Percentiles rank a stretch among this genome's conserved stretches.
These are phyloP conservation scores for Russula brevipes DNA, from an alignment of 768 basidiomycete genomes.

Conservation along the genomic window DNA sequence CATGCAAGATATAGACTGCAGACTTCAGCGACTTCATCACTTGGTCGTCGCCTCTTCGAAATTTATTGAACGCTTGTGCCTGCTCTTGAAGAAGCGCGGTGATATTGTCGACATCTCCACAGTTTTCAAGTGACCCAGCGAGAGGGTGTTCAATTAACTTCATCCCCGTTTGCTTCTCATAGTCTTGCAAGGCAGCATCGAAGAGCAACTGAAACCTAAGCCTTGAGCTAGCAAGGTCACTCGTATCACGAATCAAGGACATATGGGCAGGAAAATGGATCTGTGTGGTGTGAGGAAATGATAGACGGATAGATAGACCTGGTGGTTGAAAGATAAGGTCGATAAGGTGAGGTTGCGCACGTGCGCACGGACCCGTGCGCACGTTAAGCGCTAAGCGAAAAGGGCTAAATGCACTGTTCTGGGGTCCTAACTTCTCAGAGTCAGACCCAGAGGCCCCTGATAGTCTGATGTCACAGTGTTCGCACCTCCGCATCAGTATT, in stretches of 20 bases:
- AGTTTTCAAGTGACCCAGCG: neutral
- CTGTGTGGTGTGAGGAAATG: too few species aligned
- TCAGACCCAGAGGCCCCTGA: too few species aligned
- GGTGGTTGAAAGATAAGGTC: too few species aligned
- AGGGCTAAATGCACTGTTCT: too few species aligned
- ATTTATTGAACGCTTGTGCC: neutral
- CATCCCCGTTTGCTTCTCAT: neutral
- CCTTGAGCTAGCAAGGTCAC: neutral
- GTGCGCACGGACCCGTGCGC: too few species aligned
- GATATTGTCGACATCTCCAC: neutral
- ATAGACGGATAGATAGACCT: too few species aligned
- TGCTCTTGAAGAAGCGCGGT: neutral
- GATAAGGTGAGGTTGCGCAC: too few species aligned
- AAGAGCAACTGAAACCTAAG: neutral
- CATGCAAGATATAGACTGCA: neutral
- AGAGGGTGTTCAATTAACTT: neutral
- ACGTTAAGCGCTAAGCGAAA: too few species aligned
- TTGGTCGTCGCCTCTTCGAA: neutral
- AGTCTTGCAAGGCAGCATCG: neutral
- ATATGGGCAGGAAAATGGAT: neutral
- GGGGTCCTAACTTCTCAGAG: too few species aligned
- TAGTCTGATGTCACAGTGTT: too few species aligned
- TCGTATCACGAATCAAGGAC: neutral
- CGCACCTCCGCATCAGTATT: too few species aligned
- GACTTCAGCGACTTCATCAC: neutral